Evolutionary conservation across 2,329 filamentous ascomycete species (phyloP), one percentile per base, ranked within the genome.

Genomic region (Plectosphaerella cucumerina): DNA sequence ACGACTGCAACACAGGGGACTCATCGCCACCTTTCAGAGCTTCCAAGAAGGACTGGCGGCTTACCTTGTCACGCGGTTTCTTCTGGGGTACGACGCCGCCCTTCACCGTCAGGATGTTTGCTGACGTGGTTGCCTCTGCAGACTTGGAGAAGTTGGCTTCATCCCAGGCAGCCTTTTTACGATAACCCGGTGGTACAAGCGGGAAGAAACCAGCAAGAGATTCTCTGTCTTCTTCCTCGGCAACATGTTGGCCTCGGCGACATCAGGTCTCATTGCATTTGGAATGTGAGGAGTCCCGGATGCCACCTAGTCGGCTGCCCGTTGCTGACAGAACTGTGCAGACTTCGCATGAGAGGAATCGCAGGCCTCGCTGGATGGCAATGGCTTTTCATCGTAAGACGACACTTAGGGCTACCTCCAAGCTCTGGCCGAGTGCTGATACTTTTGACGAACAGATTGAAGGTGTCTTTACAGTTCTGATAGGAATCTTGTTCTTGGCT

Each of bases 301-400:
- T 17, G 5, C 26, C 14, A n/a, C 6, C n/a, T 6, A 14, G 15
- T 34, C 18, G n/a, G 11, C 4, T 8, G 5, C 48, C 37, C 18
- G 31, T 33, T 5, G 9, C 20, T 31, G 1, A 17, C 35, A 4
- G 2, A 18, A 64, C 60, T 31, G 33, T 67, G 8, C 11, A 39
- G 35, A n/a, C 35, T 39, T n/a, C 69, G 68, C 5, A 57, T 65
- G 18, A 59, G 76, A 33, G 78, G 78, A 0, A 57, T 71, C 2
- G 61, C 62, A 18, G 75, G 76, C 0, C 61, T 80, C 1, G 63
- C 66, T 1, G 77, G 75, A 0, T 84, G 81, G 80, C 66, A 78
- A 34, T 76, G 73, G 73, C 62, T 73, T 1, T 70, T 68, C 42
- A 34, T 56, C 14, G 54, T 50, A 33, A 22, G 44, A 2, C 60